A percentile compares a stretch with the other conserved stretches of the same genome.
phyloP scores from a whole-genome alignment of 768 basidiomycete species.

The Russula olivacea region DNA sequence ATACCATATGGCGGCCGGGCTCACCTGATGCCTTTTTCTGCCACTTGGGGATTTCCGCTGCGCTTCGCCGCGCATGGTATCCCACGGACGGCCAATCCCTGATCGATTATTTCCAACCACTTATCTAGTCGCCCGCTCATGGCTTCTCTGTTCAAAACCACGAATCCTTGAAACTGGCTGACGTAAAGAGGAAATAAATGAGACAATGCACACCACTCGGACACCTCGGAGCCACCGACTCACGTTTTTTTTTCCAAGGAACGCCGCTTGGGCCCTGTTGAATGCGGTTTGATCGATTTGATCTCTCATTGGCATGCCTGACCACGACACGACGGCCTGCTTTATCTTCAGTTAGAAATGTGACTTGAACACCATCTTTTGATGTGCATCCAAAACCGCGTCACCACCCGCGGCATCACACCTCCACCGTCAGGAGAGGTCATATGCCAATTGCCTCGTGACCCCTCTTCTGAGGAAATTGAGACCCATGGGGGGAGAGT shows the following conservation, averaged over 20 bases:
- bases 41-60: conserved; percentile 70
- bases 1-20: conserved; percentile 42
- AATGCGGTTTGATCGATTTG: conserved; percentile 37
- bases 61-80: conserved; percentile 44
- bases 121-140: conserved; percentile 68
- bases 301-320: conserved; percentile 51
- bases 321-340: conserved; percentile 61
- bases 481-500: conserved; percentile 47
- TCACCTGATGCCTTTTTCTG: conserved; percentile 50
- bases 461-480: conserved; percentile 69
- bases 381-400: conserved; percentile 77
- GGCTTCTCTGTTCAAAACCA: conserved; percentile 44
- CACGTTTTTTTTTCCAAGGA: conserved; percentile 49
- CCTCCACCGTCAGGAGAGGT: conserved; percentile 54
- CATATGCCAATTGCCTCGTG: conserved; percentile 53
- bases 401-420: conserved; percentile 67
- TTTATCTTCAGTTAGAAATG: conserved; percentile 40
- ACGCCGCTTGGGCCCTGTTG: conserved; percentile 46
- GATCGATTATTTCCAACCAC: background rate
- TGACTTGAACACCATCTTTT: conserved; percentile 39
- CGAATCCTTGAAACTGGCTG: background rate
- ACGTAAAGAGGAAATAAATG: conserved; percentile 40
- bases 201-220: conserved; percentile 43
- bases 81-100: background rate
- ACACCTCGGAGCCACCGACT: no score